Base-by-base conservation (phyloP, 1,139 yeast species). In the Sugiyamaella pinicola region DNA sequence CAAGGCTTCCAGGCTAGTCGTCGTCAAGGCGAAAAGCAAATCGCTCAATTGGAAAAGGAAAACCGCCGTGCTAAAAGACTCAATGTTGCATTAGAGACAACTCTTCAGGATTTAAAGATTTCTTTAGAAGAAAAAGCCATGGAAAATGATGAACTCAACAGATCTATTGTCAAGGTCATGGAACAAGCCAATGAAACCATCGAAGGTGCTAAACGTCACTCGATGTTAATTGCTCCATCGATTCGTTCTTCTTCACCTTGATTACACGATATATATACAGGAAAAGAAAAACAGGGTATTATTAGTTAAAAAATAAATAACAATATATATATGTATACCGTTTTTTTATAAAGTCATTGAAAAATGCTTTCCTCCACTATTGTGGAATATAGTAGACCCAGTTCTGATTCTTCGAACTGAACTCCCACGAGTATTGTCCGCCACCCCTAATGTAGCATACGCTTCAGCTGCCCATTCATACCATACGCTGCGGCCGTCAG, bases 401-500 rank as follows among this genome's bases (percentile, higher is more conserved):
- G 61, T 56, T 19, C 66, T 52, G 31, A 64, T 53, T 26, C 67
- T 47, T 29, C 61, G 43, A n/a, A 29, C 29, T 5, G 49, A 43
- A 43, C 35, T 40, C 17, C 40, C 35, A 8, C 46, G 29, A 4
- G 31, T 29, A 33, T 34, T 28, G 2, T 12, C 38, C 24, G 47
- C 37, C n/a, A 29, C 29, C 8, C 46, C 13, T 3, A 56, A 35
- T 2, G 54, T 33, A 13, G 55, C 51, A 62, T 73, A 81, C 4
- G 79, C 71, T 60, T 83, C 85, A 22, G 79, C 71, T 1, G 78
- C 71, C 95, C 96, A 88, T 60, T 82, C 86, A 63, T 87, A 88
- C 90, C 91, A 85, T 0, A 84, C 83, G 38, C 70, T 70, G 0
- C 68, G 62, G 4, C 64, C 67, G 31, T 69, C 70, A 5, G 72